Evolutionary conservation across 345 rosid genomes (phyloP).

Genomic region (Corymbia maculata): DNA sequence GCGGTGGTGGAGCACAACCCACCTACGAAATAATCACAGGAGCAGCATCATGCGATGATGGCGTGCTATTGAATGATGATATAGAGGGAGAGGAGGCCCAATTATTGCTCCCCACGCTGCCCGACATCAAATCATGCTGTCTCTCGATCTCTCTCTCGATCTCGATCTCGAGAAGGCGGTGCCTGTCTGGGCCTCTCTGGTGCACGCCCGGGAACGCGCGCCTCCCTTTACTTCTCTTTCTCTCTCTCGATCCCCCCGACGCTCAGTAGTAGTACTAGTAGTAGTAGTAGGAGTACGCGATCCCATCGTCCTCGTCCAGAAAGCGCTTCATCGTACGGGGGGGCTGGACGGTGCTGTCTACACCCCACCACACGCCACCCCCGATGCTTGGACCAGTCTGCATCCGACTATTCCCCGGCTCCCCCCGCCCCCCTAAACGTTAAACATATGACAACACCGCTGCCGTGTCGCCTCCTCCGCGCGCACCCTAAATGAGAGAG

Average conservation of each 20-base stretch:
- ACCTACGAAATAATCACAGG: background rate
- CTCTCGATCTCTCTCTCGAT: background rate
- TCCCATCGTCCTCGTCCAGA: background rate
- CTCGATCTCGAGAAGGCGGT: background rate
- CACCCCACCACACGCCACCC: too few species aligned
- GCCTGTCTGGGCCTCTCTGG: background rate
- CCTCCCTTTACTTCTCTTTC: background rate
- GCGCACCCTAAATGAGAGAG: background rate
- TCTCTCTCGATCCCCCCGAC: background rate
- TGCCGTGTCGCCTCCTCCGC: background rate
- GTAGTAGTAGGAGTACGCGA: background rate
- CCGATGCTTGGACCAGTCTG: background rate
- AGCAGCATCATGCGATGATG: background rate
- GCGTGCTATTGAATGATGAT: background rate
- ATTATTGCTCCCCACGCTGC: constrained; percentile 40
- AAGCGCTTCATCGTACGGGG: background rate
- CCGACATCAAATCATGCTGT: constrained; percentile 27
- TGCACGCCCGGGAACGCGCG: background rate
- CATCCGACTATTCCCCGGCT: background rate
- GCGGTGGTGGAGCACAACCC: background rate
- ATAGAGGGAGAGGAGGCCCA: background rate
- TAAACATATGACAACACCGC: background rate
- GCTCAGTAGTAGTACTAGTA: background rate
- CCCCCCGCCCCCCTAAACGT: background rate
- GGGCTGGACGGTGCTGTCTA: background rate